Evolutionary conservation across 352 stramenopile genomes (phyloP).

Genomic region (Globisporangium spinosum): DNA sequence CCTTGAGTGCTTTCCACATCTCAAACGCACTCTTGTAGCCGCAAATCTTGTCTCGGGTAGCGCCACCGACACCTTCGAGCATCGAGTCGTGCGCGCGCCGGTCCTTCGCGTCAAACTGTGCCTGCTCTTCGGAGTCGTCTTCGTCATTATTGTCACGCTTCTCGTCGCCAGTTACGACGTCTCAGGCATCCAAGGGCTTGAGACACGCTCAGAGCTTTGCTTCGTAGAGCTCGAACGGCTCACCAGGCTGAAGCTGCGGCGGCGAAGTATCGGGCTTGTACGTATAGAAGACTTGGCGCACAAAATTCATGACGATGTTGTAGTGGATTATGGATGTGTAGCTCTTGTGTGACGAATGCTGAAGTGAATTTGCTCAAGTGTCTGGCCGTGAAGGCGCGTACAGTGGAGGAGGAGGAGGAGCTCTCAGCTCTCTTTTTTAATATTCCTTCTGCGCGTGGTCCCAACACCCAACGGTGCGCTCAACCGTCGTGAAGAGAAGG

Average conservation of each 20-base stretch:
- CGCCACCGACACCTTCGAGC: not conserved
- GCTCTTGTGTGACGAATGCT: not conserved
- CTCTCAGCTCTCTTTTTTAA: not conserved
- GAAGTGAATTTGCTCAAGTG: not conserved
- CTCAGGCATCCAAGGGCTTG: not conserved
- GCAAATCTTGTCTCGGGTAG: not conserved
- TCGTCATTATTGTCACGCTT: not conserved
- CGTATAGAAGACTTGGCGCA: not conserved
- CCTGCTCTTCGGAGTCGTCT: not conserved
- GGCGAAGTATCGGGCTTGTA: not conserved
- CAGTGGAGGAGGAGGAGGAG: no score
- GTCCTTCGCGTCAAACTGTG: not conserved
- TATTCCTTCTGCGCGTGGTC: not conserved
- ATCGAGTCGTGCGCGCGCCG: not conserved
- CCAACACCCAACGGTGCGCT: not conserved
- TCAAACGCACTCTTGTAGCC: not conserved
- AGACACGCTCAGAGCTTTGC: not conserved
- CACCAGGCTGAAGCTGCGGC: not conserved
- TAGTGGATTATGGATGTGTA: not conserved
- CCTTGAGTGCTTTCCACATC: not conserved
- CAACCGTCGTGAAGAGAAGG: not conserved
- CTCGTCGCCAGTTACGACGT: not conserved
- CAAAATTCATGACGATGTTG: not conserved
- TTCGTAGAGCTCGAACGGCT: not conserved
- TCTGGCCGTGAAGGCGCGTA: no score